Evolutionary conservation across 1,284 basidiomycete species (phyloP), one percentile per base, ranked within the genome.

Genomic region (Irpex rosettiformis): DNA sequence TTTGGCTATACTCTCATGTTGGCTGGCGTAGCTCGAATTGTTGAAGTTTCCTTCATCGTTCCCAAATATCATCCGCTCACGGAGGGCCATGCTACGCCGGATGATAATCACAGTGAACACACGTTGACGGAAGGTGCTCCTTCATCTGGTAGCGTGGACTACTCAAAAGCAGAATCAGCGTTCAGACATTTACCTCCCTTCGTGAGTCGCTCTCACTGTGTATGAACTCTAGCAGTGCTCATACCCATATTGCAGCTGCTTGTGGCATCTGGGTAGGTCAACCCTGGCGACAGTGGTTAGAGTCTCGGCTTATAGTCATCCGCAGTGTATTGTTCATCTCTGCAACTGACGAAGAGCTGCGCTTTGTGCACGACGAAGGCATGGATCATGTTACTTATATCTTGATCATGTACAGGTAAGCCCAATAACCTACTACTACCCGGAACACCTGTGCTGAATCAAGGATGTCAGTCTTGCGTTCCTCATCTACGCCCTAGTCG

Each of bases 381-480:
- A 89, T 94, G 83, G 93, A 95, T 69, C 92, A 95, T 68, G 92
- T 95, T 63, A 92, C 93, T 0, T 96, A 96, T 67, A 80, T 90
- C 47, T 77, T 95, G 6, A 87, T 91, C 68, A 87, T 93, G 79
- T 91, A 89, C 73, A 93, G 90, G 84, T 86, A 52, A 54, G 76
- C 67, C n/a, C 25, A 47, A 43, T 16, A 5, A 11, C 4, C 42
- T 11, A 28, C 10, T 10, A 24, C 28, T 37, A 25, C 49, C 28
- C 28, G 29, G 43, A 24, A 22, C 48, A 3, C 3, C 29, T 30
- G 37, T 2, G 45, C 29, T 61, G 22, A 24, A 22, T 42, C 33
- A 8, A 22, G 5, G 54, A 60, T 18, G 55, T 42, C n/a, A 89
- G 88, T 65, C 72, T 89, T 53, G 85, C 89, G 0, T 92, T 94